Percentiles rank a stretch among this genome's conserved stretches.
Evolutionary conservation across 208 protist species (phyloP).

Genomic region (Willaertia magna): DNA sequence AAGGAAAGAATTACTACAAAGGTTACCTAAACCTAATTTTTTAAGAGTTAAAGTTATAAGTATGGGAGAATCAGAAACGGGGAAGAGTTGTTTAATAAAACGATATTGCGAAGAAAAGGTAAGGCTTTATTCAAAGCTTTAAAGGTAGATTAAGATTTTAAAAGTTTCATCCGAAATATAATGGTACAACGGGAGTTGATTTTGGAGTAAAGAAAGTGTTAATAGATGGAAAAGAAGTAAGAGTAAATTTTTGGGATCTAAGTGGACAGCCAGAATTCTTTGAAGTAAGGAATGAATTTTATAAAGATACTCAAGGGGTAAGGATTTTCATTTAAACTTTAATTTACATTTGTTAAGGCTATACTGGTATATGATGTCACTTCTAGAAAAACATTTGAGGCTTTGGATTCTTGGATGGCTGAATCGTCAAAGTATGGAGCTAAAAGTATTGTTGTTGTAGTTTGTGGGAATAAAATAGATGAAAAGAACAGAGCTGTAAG

Average conservation of each 20-base stretch:
- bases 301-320: slow-evolving; percentile 74
- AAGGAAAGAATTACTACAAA: background rate
- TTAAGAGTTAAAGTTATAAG: slow-evolving; percentile 70
- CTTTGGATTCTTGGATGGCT: slow-evolving; percentile 49
- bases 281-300: slow-evolving; percentile 90
- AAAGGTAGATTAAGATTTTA: background rate
- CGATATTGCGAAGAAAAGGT: slow-evolving; percentile 76
- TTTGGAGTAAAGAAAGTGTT: slow-evolving; percentile 79
- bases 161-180: slow-evolving; percentile 84
- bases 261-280: slow-evolving; percentile 66
- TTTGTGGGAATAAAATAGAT: slow-evolving; percentile 31
- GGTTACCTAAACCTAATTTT: slow-evolving; percentile 10
- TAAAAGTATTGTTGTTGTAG: background rate
- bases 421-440: slow-evolving; percentile 45
- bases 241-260: slow-evolving; percentile 90
- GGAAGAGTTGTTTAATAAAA: slow-evolving; percentile 90
- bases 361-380: slow-evolving; percentile 58
- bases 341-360: background rate
- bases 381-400: slow-evolving; percentile 40
- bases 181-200: slow-evolving; percentile 91
- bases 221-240: slow-evolving; percentile 41
- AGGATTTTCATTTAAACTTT: background rate
- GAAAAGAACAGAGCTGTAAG: background rate
- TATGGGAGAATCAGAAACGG: slow-evolving; percentile 62
- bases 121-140: background rate